Evolutionary conservation across 1,284 basidiomycete genomes (phyloP), one percentile per base, ranked within the genome.

Genomic region (Veloporphyrellus conicus): DNA sequence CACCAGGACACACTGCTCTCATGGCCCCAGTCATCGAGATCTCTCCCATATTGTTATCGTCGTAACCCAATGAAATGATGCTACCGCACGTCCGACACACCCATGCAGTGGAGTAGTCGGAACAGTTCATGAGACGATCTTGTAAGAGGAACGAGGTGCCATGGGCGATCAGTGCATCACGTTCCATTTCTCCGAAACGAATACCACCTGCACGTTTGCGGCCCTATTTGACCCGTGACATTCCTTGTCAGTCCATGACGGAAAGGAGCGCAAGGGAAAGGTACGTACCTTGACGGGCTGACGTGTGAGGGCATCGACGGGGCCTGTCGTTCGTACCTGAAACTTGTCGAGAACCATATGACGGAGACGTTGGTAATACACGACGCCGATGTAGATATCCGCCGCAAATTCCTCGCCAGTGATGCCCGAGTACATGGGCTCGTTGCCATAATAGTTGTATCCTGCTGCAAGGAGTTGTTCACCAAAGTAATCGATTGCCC

Each of bases 291-390:
- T 98, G 64, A 99, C 91, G 40, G 96, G 96, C 68, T 99, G 96
- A 56, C 93, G 82, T 6, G 96, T 99, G 38, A 98, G 74, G 22
- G 89, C 85, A 71, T 99, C 95, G 32, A 99, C 92, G 10, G 94
- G 94, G 4, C 96, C 96, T 22, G 93, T 98, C 23, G 96, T 98
- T 59, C 96, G 86, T 31, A 98, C 94, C 74, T 99, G 96, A 80
- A 95, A 99, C 73, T 99, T 99, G 77, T 99, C 96, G 61, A 97
- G 79, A 46, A 99, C 96, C 96, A 99, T 99, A 79, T 99, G 96
- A 59, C 96, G 84, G 52, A 99, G 77, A 52, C 96, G 87, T 69
- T 99, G 96, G 71, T 99, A 99, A 74, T 97, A 98, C 43, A 99
- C 95, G 38, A 97, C 86, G 19, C 96, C 96, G 53, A 99, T 81